These are phyloP conservation scores for Backusella circina DNA, from an alignment of 192 early-diverging fungal genomes.

Conservation along the genomic window DNA sequence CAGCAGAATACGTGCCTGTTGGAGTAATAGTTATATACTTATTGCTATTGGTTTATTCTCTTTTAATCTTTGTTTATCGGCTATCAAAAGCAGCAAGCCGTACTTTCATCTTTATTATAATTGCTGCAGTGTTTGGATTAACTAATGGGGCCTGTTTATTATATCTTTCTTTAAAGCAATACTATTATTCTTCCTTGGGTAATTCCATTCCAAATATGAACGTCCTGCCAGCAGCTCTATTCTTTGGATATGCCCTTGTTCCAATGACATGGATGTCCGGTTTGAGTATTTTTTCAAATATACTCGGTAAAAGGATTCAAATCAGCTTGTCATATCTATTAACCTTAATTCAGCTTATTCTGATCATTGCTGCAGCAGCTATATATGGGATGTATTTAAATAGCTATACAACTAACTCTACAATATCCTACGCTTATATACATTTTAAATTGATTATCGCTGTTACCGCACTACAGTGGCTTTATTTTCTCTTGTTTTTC, in stretches of 20 bases:
- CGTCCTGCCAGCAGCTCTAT: neutral
- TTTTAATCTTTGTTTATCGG: neutral
- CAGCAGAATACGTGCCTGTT: neutral
- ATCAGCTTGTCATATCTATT: neutral
- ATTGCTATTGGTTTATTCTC: neutral
- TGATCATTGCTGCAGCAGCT: neutral
- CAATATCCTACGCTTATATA: too few relatives aligned
- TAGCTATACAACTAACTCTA: neutral
- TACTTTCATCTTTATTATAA: neutral
- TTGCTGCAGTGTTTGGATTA: neutral
- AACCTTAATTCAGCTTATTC: neutral
- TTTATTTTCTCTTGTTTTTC: neutral
- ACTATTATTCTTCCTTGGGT: neutral
- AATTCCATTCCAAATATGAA: neutral
- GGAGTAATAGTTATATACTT: neutral
- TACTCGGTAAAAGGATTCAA: neutral
- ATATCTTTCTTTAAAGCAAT: neutral
- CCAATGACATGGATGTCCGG: neutral
- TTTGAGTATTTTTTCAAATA: neutral
- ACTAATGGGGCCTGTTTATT: neutral
- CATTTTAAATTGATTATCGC: neutral
- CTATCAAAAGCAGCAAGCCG: neutral
- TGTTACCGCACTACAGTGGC: neutral
- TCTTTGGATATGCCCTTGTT: neutral
- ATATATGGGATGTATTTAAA: neutral